Conservation (phyloP, 306 rosid species). For the Medicago lupulina region DNA sequence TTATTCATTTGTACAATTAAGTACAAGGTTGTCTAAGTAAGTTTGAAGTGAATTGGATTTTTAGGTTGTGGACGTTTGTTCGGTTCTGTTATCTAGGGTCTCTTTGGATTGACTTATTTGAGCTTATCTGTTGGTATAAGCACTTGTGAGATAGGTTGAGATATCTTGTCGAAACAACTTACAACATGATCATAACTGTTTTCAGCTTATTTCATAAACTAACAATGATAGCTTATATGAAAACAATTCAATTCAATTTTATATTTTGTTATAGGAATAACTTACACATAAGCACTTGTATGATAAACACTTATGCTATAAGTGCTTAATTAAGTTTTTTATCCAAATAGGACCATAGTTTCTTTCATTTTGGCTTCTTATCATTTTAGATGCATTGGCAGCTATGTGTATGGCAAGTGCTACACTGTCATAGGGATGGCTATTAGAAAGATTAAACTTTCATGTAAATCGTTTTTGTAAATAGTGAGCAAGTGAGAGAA, state of each 20-base stretch:
- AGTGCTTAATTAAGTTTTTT: too few relatives aligned
- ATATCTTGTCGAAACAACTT: not conserved
- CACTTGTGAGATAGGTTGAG: not conserved
- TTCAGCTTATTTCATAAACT: not conserved
- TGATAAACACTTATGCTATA: too few relatives aligned
- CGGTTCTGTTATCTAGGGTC: not conserved
- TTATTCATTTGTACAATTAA: too few relatives aligned
- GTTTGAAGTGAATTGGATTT: not conserved
- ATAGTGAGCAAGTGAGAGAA: slow-evolving; percentile 26
- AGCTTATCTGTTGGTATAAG: not conserved
- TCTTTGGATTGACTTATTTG: not conserved
- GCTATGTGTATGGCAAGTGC: slow-evolving; percentile 5
- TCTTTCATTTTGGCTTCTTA: not conserved
- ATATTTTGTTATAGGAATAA: not conserved
- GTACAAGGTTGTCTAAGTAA: not conserved
- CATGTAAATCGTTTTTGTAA: not conserved
- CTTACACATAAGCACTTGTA: not conserved
- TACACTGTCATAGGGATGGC: not conserved
- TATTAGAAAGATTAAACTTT: slow-evolving; percentile 21
- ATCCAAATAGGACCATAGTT: too few relatives aligned
- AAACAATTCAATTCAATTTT: not conserved
- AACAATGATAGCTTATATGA: not conserved
- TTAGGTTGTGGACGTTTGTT: not conserved
- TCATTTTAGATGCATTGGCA: slow-evolving; percentile 20
- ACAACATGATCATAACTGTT: not conserved